Evolutionary conservation across 176 grass and related monocot genomes (phyloP).

Genomic region (Oryza meyeriana): DNA sequence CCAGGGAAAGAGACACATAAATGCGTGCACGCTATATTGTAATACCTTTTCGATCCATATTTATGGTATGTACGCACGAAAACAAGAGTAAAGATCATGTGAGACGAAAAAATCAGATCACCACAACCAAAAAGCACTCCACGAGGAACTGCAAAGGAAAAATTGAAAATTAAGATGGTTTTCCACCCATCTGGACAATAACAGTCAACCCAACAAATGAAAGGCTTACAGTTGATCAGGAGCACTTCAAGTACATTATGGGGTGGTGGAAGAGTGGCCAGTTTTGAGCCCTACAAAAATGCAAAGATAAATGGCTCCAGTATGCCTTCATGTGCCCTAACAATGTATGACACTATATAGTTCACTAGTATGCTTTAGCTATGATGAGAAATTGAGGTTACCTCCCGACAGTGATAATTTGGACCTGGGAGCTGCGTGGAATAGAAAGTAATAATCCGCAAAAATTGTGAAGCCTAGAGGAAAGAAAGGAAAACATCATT

Average conservation of each 20-base stretch:
- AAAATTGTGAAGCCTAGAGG: constrained; percentile 73
- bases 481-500: constrained; percentile 3
- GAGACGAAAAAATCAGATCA: constrained; percentile 98
- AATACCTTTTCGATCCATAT: constrained; percentile 88
- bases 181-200: neutral
- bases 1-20: neutral
- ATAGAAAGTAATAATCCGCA: constrained; percentile 89
- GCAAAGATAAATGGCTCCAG: constrained; percentile 8
- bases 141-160: constrained; percentile 72
- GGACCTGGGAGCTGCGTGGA: constrained; percentile 98
- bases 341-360: neutral
- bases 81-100: constrained; percentile 98
- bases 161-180: constrained; percentile 9
- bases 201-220: constrained; percentile 1
- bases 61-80: constrained; percentile 92
- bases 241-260: constrained; percentile 77
- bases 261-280: constrained; percentile 72
- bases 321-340: neutral
- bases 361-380: neutral
- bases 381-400: constrained; percentile 27
- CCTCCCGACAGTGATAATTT: constrained; percentile 97
- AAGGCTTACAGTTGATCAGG: constrained; percentile 77
- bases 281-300: constrained; percentile 65
- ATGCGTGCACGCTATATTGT: neutral
- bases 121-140: constrained; percentile 93